Base-by-base conservation (phyloP, 441 rosid species). In the Sinapis alba region DNA sequence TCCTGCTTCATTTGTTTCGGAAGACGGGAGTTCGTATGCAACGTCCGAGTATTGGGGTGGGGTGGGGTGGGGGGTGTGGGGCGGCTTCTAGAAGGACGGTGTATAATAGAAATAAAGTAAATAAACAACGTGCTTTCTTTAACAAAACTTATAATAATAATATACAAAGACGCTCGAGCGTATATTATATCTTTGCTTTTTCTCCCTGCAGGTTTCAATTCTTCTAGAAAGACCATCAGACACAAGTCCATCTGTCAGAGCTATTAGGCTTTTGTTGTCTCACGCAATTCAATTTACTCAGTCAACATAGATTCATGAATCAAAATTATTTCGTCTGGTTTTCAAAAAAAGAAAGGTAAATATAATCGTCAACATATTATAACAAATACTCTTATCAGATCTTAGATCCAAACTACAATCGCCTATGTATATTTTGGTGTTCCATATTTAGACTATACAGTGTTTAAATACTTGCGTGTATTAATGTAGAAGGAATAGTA, bases 11-110 rank as follows among this genome's bases (percentile, higher is more conserved):
- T 65, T 70, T 43, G 66, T 24, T 41, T 69, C 0, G 13, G 56
- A 61, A 62, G 51, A 68, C 16, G 16, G 41, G 27, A 50, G 32
- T 36, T 69, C 18, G 63, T 69, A 69, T 19, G 45, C 63, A 68
- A 70, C 71, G 71, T 41, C 11, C 5, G 51, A 71, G 63, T 47
- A 47, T 60, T 69, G 41, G 72, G 67, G 72, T 24, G 27, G 27
- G 27, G 27, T 24, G 27, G 30, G 7, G 43, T 10, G 4, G 53
- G 53, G 19, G 81, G 30, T 28, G 53, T 20, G 19, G 81, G 30
- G 21, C 18, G 47, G 30, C 11, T 78, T 78, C 81, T 78, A 72
- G 81, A 78, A 78, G 73, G 77, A 32, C 64, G 45, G 68, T 60
- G 19, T 65, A 15, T 71, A 21, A 43, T 11, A 16, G 43, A 36